Evolutionary conservation across 371 early-diverging fungal species (phyloP), one percentile per base, ranked within the genome.

Genomic region (Pancytospora philotis): DNA sequence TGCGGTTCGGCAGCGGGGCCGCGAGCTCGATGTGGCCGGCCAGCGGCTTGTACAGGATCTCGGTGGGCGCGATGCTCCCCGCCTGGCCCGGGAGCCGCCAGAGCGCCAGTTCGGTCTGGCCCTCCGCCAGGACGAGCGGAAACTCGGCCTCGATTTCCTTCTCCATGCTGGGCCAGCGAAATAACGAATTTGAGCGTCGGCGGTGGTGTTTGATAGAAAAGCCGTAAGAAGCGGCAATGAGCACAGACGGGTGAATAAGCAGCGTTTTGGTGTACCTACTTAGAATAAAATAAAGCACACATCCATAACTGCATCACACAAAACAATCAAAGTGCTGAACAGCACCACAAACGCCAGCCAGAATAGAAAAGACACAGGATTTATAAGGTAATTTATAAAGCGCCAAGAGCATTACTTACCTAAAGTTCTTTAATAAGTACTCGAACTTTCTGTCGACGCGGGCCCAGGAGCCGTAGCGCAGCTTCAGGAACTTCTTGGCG

Each of bases 401-500:
- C n/a, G 25, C n/a, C 3, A 62, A 53, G n/a, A 27, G 62, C 31
- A 59, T 62, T 32, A 68, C 71, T 74, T 66, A 61, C 67, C 59
- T 70, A 55, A 13, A 27, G 55, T 37, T 53, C 55, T 31, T 51
- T 31, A 60, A 62, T 19, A 81, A 49, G 34, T 48, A 62, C 49
- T 79, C 73, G 32, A 76, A 63, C 53, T 72, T 79, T 31, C 52
- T 71, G 50, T 70, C 73, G 0, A 79, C 76, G n/a, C 72, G 38
- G 41, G 70, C 70, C 8, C 75, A 53, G 3, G 71, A 66, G 36
- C 82, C 82, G 1, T 80, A 64, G 62, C 80, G 72, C 52, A 69
- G 76, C 58, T 78, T 80, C 13, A 82, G 59, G 55, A 79, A 76
- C 68, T 72, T 80, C 55, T 65, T 79, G 58, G 78, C 78, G 55